Evolutionary conservation across 768 basidiomycete genomes (phyloP), one percentile per base, ranked within the genome.

Genomic region (Boletus rufocinnamomeus): DNA sequence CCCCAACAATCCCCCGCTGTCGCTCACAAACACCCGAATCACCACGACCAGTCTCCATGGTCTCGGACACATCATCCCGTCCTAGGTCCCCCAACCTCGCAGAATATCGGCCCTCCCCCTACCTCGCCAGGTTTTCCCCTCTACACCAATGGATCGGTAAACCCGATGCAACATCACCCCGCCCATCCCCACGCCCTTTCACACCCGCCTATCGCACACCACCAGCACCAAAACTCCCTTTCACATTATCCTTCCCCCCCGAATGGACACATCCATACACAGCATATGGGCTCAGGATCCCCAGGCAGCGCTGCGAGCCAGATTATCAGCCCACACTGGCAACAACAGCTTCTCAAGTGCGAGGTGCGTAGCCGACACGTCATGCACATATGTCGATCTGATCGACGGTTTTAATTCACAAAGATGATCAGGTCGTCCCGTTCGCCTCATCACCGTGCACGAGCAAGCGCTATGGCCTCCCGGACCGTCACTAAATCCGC

Each of bases 381-480:
- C n/a, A 62, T 56, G 60, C 56, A 50, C 62, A 56, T 47, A 46
- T 47, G 58, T 40, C 48, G 54, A 65, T 63, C 61, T 64, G 65
- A 67, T 65, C 61, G 43, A 60, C 44, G 19, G 50, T 40, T 58
- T 56, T 56, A 59, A 60, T 69, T 68, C 23, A 53, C 56, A 56
- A 56, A 95, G 92, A 86, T 92, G 77, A 85, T 90, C 60, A 88
- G 96, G 66, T 84, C 87, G 35, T 87, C 92, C 27, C 86, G 89
- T 57, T 89, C 91, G 3, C 93, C 94, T 0, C 95, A 98, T 72
- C 95, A 97, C 69, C 88, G 96, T 54, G 97, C 97, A 14, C 84
- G 95, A 49, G 89, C 93, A n/a, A 95, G 90, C 59, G 95, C 95
- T 50, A 88, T 98, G 82, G 92, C 94, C 37, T 89, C 92, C 21